These are phyloP conservation scores for Mortierella alpina DNA, from an alignment of 192 early-diverging fungal species.

Conservation along the genomic window DNA sequence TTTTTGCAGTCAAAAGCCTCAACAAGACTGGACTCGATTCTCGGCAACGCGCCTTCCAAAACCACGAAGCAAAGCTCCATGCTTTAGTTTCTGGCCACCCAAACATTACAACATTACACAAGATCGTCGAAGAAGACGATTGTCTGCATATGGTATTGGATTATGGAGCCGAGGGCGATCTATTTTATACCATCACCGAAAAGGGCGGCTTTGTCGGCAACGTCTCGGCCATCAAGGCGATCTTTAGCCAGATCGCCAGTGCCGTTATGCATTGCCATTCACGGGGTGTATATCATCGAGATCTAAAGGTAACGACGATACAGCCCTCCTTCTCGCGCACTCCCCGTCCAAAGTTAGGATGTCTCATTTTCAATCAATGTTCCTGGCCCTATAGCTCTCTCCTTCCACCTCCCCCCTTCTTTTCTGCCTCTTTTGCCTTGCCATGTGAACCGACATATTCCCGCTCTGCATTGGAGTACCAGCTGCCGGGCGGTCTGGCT, in stretches of 20 bases:
- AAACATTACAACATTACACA: conserved; percentile 74
- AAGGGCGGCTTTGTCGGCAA: conserved; percentile 76
- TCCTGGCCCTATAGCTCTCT: background rate
- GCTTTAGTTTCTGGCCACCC: conserved; percentile 70
- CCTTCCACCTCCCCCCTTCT: background rate
- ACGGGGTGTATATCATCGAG: conserved; percentile 77
- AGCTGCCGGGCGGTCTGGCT: too few relatives aligned
- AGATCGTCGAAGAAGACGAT: conserved; percentile 70
- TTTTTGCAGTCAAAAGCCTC: conserved; percentile 81
- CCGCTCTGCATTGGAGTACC: too few relatives aligned
- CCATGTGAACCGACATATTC: too few relatives aligned
- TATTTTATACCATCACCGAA: conserved; percentile 93
- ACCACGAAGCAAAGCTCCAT: conserved; percentile 74
- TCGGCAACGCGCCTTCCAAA: conserved; percentile 72
- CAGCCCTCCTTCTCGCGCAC: background rate
- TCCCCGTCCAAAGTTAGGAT: background rate
- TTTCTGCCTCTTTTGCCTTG: background rate
- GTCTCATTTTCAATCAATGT: background rate
- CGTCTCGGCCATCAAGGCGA: conserved; percentile 79
- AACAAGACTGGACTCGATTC: conserved; percentile 67
- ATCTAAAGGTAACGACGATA: conserved; percentile 64
- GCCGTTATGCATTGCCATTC: conserved; percentile 81
- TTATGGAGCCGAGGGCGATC: conserved; percentile 88
- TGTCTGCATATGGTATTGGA: conserved; percentile 76
- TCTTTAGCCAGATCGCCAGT: conserved; percentile 86